phyloP scores from a whole-genome alignment of 805 yeast genomes.

The Barnettozyma salicaria region DNA sequence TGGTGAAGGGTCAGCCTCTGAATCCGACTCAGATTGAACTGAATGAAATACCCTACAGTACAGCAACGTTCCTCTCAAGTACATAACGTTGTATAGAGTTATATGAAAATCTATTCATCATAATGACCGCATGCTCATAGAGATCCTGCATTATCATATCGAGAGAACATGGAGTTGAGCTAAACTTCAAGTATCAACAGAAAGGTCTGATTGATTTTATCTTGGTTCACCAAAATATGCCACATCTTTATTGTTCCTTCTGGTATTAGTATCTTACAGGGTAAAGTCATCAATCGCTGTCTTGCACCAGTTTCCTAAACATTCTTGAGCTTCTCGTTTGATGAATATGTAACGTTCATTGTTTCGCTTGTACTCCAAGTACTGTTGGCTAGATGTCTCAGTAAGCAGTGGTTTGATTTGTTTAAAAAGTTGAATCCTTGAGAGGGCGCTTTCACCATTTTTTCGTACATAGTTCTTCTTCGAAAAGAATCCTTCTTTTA shows the following conservation, averaged over 20 bases:
- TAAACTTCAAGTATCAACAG: too few species aligned
- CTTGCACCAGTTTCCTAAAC: constrained; percentile 41
- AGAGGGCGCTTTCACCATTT: constrained; percentile 38
- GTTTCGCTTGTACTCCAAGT: constrained; percentile 29
- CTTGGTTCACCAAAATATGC: too few species aligned
- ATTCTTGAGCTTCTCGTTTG: constrained; percentile 27
- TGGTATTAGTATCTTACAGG: too few species aligned
- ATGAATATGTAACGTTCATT: constrained; percentile 26
- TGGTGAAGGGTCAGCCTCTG: constrained; percentile 21
- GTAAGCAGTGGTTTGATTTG: constrained; percentile 16
- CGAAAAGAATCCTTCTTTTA: constrained; percentile 49
- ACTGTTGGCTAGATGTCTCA: constrained; percentile 16
- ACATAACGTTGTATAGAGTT: too few species aligned
- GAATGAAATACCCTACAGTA: too few species aligned
- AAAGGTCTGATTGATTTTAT: too few species aligned
- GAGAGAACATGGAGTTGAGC: too few species aligned
- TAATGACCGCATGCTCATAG: too few species aligned
- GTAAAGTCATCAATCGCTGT: constrained; percentile 41
- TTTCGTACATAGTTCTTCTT: constrained; percentile 40
- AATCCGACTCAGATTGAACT: constrained; percentile 18
- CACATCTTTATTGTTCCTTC: too few species aligned
- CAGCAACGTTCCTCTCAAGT: too few species aligned
- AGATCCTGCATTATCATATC: too few species aligned
- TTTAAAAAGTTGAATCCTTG: constrained; percentile 25
- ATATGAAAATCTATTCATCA: neutral